Percentiles rank a stretch among this genome's conserved stretches.
These are phyloP conservation scores for Wickerhamiella azymoides DNA, from an alignment of 805 yeast species.

Conservation along the genomic window DNA sequence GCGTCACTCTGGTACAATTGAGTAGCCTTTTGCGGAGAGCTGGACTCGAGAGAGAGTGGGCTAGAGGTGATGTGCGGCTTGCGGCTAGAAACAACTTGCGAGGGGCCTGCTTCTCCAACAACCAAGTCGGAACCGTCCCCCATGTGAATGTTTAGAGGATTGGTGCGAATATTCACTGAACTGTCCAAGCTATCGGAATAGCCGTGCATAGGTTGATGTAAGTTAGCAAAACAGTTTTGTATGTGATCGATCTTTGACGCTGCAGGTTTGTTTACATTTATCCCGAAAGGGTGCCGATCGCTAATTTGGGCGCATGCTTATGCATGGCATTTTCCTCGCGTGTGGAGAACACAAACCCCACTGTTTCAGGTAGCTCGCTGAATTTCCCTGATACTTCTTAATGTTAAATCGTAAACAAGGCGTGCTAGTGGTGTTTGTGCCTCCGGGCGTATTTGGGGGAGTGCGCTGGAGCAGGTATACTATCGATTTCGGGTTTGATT, in stretches of 20 bases:
- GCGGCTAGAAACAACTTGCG: slow-evolving; percentile 7
- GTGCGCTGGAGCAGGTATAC: too few relatives aligned
- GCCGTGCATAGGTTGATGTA: slow-evolving; percentile 14
- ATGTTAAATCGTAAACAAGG: too few relatives aligned
- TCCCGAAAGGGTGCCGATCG: slow-evolving; percentile 1
- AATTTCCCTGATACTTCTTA: too few relatives aligned
- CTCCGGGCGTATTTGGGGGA: too few relatives aligned
- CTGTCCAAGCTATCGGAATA: slow-evolving; percentile 18
- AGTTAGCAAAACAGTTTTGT: not conserved
- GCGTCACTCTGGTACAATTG: slow-evolving; percentile 3
- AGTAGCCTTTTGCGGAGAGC: not conserved
- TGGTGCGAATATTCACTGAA: slow-evolving; percentile 20
- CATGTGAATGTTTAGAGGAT: slow-evolving; percentile 25
- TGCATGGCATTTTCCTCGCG: not conserved
- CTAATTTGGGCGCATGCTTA: not conserved
- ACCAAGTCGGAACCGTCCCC: slow-evolving; percentile 25
- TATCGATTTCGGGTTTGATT: too few relatives aligned
- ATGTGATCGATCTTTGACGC: not conserved
- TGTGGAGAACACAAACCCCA: too few relatives aligned
- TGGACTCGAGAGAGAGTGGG: not conserved
- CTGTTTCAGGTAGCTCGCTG: not conserved
- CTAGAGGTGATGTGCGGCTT: slow-evolving; percentile 8
- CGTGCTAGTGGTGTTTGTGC: too few relatives aligned
- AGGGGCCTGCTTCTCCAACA: slow-evolving; percentile 8
- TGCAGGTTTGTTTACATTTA: slow-evolving; percentile 4